phyloP scores from a whole-genome alignment of 2,329 filamentous ascomycete species.

The Colletotrichum sp. region DNA sequence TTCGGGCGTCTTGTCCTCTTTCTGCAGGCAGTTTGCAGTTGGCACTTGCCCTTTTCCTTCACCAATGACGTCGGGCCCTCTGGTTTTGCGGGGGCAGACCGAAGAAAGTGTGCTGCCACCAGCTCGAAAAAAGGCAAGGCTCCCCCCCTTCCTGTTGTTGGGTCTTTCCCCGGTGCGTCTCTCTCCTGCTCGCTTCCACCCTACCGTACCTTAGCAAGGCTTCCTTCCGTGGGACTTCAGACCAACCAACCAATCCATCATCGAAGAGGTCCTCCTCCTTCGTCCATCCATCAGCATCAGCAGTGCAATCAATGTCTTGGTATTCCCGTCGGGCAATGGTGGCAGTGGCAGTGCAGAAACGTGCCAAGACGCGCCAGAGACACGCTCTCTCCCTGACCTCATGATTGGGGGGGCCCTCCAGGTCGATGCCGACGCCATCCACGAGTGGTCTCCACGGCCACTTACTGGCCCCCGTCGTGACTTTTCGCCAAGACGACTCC shows the following conservation, averaged over 20 bases:
- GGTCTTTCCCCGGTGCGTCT: not conserved
- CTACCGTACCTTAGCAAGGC: not conserved
- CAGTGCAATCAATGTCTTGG: not conserved
- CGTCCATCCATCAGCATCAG: not conserved
- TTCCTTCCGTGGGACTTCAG: not conserved
- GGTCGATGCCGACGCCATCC: not conserved
- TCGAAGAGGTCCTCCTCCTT: not conserved
- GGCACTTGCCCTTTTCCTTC: not conserved
- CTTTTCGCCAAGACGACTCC: constrained; percentile 11
- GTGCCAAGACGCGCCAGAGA: constrained; percentile 7
- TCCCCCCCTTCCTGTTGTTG: not conserved
- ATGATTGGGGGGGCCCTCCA: not conserved
- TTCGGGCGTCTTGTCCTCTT: not conserved
- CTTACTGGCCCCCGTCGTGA: not conserved
- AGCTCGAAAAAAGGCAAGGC: not conserved
- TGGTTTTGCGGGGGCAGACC: not conserved
- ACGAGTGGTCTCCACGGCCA: not conserved
- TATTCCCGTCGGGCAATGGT: not conserved
- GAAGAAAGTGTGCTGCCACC: not conserved
- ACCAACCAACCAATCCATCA: not conserved
- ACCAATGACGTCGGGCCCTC: constrained; percentile 1
- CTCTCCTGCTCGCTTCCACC: not conserved
- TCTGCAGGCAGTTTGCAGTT: not conserved
- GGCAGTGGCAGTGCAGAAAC: constrained; percentile 8
- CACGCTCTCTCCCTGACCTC: not conserved